Conservation (phyloP, 2,329 filamentous ascomycete species). For the Lasiodiplodia gonubiensis region DNA sequence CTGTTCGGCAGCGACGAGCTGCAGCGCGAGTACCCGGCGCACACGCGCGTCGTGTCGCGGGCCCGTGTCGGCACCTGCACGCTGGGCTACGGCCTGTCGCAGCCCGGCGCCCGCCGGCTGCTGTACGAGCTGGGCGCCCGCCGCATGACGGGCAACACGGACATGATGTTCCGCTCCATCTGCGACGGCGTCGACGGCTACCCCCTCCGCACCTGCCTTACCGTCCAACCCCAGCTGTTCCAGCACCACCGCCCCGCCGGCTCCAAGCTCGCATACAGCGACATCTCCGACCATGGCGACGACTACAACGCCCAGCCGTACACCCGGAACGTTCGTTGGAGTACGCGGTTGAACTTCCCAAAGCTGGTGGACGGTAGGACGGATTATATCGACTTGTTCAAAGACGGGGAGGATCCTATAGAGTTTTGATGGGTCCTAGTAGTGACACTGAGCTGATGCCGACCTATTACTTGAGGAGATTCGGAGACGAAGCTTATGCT, state of each 20-base stretch:
- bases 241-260: conserved; percentile 34
- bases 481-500: too few relatives aligned
- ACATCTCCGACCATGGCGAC: conserved; percentile 36
- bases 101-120: conserved; percentile 36
- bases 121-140: conserved; percentile 38
- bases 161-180: conserved; percentile 40
- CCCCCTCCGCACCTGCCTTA: conserved; percentile 35
- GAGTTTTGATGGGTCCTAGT: background rate
- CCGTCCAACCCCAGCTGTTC: conserved; percentile 38
- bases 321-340: conserved; percentile 36
- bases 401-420: conserved; percentile 11
- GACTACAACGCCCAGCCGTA: conserved; percentile 30
- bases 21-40: conserved; percentile 28
- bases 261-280: conserved; percentile 31
- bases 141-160: conserved; percentile 38
- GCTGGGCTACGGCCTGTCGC: conserved; percentile 31
- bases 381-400: conserved; percentile 26
- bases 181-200: conserved; percentile 35
- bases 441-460: too few relatives aligned
- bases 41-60: conserved; percentile 31
- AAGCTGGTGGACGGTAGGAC: conserved; percentile 33
- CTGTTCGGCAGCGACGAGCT: conserved; percentile 31
- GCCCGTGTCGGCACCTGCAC: conserved; percentile 29
- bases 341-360: conserved; percentile 37
- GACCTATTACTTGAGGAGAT: too few relatives aligned